These are phyloP conservation scores for Toxoplasma gondii DNA, from an alignment of 169 alveolate genomes.

Conservation along the genomic window DNA sequence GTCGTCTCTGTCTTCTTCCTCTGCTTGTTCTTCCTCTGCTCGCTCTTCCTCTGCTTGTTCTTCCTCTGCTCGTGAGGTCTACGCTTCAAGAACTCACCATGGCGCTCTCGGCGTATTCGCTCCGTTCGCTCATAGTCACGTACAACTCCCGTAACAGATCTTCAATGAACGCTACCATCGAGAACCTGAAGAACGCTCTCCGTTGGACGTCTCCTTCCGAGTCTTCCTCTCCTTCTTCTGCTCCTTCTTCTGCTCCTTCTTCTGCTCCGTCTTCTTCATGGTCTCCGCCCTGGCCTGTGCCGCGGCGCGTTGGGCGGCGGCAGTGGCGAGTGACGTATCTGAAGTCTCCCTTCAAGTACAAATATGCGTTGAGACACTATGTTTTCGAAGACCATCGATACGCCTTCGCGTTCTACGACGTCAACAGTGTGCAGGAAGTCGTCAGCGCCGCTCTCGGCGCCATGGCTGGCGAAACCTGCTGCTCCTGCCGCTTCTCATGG, in stretches of 20 bases:
- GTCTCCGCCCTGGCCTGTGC: slow-evolving; percentile 13
- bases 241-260: background rate
- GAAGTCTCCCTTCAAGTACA: slow-evolving; percentile 49
- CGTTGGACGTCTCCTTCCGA: background rate
- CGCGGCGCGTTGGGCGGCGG: slow-evolving; percentile 50
- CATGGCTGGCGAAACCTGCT: background rate
- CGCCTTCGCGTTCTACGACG: slow-evolving; percentile 53
- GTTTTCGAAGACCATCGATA: slow-evolving; percentile 58
- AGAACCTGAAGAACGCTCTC: background rate
- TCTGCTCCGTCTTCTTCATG: background rate
- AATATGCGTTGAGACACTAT: slow-evolving; percentile 47
- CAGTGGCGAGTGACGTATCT: slow-evolving; percentile 68
- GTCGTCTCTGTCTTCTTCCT: no score
- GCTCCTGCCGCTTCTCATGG: slow-evolving; percentile 57
- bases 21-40: no score
- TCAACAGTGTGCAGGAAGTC: background rate
- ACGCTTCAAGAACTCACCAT: background rate
- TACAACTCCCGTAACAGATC: background rate
- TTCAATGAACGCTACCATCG: slow-evolving; percentile 11
- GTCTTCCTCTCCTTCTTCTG: background rate
- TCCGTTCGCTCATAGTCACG: background rate
- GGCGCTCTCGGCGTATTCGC: slow-evolving; percentile 10
- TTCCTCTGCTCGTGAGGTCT: background rate
- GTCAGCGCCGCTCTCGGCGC: slow-evolving; percentile 59
- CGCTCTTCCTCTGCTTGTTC: no score